These are phyloP conservation scores for Akebia trifoliata DNA, from an alignment of 164 flowering plant genomes.

Conservation along the genomic window DNA sequence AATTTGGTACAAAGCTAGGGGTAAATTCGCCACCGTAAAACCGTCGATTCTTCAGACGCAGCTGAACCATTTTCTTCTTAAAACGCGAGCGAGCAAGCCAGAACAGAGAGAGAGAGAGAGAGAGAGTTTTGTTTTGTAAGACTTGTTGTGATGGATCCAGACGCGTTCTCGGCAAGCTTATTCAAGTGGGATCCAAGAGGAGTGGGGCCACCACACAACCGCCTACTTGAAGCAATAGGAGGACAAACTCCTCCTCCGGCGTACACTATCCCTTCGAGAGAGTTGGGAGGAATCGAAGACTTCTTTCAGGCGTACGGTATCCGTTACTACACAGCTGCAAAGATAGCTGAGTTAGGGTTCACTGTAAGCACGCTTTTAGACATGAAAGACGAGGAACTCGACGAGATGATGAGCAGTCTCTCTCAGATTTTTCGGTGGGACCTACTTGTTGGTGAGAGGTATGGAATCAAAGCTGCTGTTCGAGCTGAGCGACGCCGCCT, in stretches of 20 bases:
- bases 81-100: not conserved
- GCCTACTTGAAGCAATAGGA: slow-evolving; percentile 8
- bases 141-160: slow-evolving; percentile 29
- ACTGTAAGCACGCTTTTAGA: slow-evolving; percentile 78
- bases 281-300: slow-evolving; percentile 66
- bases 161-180: slow-evolving; percentile 26
- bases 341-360: slow-evolving; percentile 90
- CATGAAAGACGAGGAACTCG: slow-evolving; percentile 94
- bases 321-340: slow-evolving; percentile 74
- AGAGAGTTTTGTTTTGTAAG: not conserved
- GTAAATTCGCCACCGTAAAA: too few species aligned
- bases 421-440: slow-evolving; percentile 84
- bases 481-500: slow-evolving; percentile 81
- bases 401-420: slow-evolving; percentile 88
- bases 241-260: too few species aligned
- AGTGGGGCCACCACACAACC: slow-evolving; percentile 1
- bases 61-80: too few species aligned
- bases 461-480: slow-evolving; percentile 91
- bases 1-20: too few species aligned
- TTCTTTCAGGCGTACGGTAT: slow-evolving; percentile 80
- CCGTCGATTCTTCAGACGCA: too few species aligned
- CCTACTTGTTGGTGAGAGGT: slow-evolving; percentile 86
- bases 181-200: slow-evolving; percentile 32
- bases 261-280: slow-evolving; percentile 26
- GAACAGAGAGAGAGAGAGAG: not conserved